phyloP scores from a whole-genome alignment of 495 filamentous ascomycete genomes.

The Penicillium argentinense region DNA sequence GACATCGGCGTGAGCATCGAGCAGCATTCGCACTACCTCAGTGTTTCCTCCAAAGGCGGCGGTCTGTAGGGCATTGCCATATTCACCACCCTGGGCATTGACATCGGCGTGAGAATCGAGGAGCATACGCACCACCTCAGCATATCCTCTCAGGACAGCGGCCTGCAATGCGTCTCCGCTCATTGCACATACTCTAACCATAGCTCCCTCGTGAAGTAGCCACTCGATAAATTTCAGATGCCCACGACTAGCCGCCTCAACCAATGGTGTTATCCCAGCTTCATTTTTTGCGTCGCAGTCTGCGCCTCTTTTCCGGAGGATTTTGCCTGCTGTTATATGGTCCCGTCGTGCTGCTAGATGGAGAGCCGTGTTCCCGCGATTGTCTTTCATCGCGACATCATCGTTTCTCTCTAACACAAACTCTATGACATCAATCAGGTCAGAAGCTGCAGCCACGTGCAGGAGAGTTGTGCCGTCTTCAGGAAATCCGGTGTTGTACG shows the following conservation, averaged over 20 bases:
- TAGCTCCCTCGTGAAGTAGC: background rate
- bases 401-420: background rate
- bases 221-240: constrained; percentile 1
- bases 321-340: constrained; percentile 2
- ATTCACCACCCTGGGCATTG: too few species aligned
- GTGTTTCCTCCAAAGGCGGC: too few species aligned
- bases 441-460: too few species aligned
- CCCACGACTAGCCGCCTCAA: too few species aligned
- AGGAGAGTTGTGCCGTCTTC: constrained; percentile 2
- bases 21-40: too few species aligned
- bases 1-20: too few species aligned
- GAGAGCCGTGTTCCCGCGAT: background rate
- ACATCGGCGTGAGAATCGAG: constrained; percentile 8
- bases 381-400: background rate
- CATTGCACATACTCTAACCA: too few species aligned
- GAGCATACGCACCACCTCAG: constrained; percentile 2
- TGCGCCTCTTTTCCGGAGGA: background rate
- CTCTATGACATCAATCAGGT: too few species aligned
- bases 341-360: constrained; percentile 1
- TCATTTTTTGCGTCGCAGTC: background rate
- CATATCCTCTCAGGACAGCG: background rate
- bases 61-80: too few species aligned
- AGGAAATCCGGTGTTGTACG: background rate
- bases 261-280: background rate
- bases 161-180: too few species aligned